A percentile compares a stretch with the other conserved stretches of the same genome.
phyloP scores from a whole-genome alignment of 2,329 filamentous ascomycete genomes.

The Scopulariopsis brevicaulis region DNA sequence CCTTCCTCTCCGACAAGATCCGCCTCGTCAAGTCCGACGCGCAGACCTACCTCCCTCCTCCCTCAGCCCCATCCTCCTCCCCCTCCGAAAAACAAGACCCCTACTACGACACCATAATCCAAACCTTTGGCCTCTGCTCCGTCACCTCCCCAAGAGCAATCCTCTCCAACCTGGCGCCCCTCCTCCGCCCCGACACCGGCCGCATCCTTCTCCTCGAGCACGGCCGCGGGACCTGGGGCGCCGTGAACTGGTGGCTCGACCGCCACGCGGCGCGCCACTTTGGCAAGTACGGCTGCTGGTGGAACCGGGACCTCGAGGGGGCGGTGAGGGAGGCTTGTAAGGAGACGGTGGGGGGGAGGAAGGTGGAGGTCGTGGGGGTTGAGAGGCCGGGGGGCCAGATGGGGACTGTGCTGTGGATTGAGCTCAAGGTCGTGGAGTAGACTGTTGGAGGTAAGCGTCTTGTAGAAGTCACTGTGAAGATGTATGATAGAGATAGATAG shows the following conservation, averaged over 20 bases:
- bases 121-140: conserved; percentile 55
- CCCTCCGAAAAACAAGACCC: conserved; percentile 16
- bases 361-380: conserved; percentile 41
- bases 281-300: conserved; percentile 53
- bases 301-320: conserved; percentile 51
- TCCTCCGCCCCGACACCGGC: conserved; percentile 40
- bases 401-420: conserved; percentile 48
- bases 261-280: conserved; percentile 43
- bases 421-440: conserved; percentile 30
- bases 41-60: conserved; percentile 26
- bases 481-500: neutral
- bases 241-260: conserved; percentile 46
- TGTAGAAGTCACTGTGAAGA: neutral
- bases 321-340: conserved; percentile 38
- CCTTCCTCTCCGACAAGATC: conserved; percentile 27
- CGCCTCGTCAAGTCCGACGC: conserved; percentile 39
- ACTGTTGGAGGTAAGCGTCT: neutral
- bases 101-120: conserved; percentile 51
- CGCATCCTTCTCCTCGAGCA: conserved; percentile 53
- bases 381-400: conserved; percentile 40
- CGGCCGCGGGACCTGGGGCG: conserved; percentile 41
- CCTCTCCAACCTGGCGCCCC: conserved; percentile 38
- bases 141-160: conserved; percentile 44
- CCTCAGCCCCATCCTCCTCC: conserved; percentile 22
- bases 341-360: conserved; percentile 19